These are phyloP conservation scores for Pleoardoris graminearum DNA, from an alignment of 2,329 filamentous ascomycete genomes.

Conservation along the genomic window DNA sequence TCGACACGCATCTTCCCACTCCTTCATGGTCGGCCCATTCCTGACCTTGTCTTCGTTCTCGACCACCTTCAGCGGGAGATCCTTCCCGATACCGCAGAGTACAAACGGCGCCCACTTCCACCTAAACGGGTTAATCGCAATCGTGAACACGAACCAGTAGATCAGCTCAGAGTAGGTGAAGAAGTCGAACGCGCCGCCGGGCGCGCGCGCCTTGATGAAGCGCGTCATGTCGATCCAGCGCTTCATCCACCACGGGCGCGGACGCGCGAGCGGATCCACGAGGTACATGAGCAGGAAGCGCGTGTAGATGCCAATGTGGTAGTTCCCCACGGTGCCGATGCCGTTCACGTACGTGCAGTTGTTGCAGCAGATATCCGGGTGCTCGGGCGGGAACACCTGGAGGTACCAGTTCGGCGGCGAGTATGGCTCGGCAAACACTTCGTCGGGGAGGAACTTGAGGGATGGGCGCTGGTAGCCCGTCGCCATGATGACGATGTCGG, in stretches of 20 bases:
- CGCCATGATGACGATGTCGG: slow-evolving; percentile 79
- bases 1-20: slow-evolving; percentile 1
- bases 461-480: slow-evolving; percentile 78
- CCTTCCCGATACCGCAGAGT: slow-evolving; percentile 72
- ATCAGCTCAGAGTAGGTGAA: slow-evolving; percentile 84
- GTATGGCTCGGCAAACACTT: slow-evolving; percentile 74
- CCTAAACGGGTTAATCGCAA: slow-evolving; percentile 78
- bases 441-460: slow-evolving; percentile 71
- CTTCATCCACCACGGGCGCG: slow-evolving; percentile 74
- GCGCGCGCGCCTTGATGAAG: slow-evolving; percentile 68
- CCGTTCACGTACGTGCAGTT: slow-evolving; percentile 83
- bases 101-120: slow-evolving; percentile 92
- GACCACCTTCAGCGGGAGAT: slow-evolving; percentile 68
- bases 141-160: slow-evolving; percentile 83
- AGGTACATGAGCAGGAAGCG: slow-evolving; percentile 85
- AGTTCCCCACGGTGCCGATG: slow-evolving; percentile 82
- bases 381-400: slow-evolving; percentile 77
- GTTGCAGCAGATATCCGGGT: slow-evolving; percentile 75
- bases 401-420: slow-evolving; percentile 85
- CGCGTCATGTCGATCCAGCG: slow-evolving; percentile 85
- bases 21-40: slow-evolving; percentile 54
- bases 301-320: slow-evolving; percentile 89
- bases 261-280: slow-evolving; percentile 74
- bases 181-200: slow-evolving; percentile 77
- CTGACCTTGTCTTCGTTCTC: slow-evolving; percentile 65